phyloP scores from a whole-genome alignment of 345 rosid species.

The rapeseed (Brassica napus) region DNA sequence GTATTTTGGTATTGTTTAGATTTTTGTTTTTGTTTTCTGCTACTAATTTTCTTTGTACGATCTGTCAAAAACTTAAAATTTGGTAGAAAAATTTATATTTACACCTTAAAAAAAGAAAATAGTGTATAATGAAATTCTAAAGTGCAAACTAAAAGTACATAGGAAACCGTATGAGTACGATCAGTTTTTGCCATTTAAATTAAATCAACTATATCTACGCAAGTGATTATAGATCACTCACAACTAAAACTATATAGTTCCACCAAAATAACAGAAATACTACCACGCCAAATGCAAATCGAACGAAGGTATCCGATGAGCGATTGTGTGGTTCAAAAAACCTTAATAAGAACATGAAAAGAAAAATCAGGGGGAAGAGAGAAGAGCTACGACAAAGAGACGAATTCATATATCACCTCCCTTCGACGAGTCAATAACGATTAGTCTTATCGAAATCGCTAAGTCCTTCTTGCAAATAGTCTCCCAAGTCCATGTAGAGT shows the following conservation, averaged over 20 bases:
- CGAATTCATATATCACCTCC: not conserved
- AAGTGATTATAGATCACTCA: conserved; percentile 22
- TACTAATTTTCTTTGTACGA: not conserved
- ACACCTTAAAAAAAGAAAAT: not conserved
- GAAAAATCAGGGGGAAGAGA: not conserved
- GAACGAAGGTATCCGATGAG: conserved; percentile 4
- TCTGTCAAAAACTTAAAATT: not conserved
- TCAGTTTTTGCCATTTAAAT: not conserved
- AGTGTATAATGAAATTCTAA: not conserved
- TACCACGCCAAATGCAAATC: not conserved
- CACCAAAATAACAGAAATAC: not conserved
- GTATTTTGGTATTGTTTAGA: too few species aligned
- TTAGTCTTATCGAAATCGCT: not conserved
- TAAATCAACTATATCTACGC: conserved; percentile 12
- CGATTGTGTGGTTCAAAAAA: not conserved
- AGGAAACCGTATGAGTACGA: not conserved
- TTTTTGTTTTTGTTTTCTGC: not conserved
- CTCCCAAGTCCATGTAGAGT: not conserved
- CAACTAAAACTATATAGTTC: conserved; percentile 2
- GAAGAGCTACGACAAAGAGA: not conserved
- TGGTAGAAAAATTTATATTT: not conserved
- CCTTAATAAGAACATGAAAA: not conserved
- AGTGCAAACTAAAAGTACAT: conserved; percentile 5
- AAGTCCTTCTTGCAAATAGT: not conserved
- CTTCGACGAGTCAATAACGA: not conserved